These are phyloP conservation scores for Tolypocladium inflatum DNA, from an alignment of 2,329 filamentous ascomycete species.

Conservation along the genomic window DNA sequence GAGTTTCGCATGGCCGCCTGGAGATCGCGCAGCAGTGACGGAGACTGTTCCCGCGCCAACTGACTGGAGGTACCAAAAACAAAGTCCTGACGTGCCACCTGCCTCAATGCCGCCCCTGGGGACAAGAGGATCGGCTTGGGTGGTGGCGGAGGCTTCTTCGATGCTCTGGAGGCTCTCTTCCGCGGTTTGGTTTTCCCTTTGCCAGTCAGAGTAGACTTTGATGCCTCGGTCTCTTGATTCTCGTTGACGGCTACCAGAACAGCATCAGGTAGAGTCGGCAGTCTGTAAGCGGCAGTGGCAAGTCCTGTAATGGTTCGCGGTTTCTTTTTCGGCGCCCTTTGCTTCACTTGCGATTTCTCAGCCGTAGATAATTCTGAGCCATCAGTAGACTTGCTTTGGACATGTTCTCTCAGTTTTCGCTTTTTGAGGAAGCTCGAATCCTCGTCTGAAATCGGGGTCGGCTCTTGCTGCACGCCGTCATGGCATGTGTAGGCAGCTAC, in stretches of 20 bases:
- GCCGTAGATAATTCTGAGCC: conserved; percentile 11
- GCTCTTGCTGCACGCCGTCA: conserved; percentile 10
- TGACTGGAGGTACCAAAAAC: conserved; percentile 84
- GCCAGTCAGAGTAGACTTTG: conserved; percentile 11
- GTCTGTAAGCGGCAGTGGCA: conserved; percentile 60
- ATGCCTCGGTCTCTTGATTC: not conserved
- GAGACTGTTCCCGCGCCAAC: conserved; percentile 63
- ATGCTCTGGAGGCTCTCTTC: conserved; percentile 19
- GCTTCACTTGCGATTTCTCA: conserved; percentile 28
- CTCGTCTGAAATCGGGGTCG: conserved; percentile 10
- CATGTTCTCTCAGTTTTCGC: conserved; percentile 45
- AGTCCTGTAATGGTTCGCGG: conserved; percentile 68
- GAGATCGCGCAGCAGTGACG: conserved; percentile 52
- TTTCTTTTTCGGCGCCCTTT: conserved; percentile 56
- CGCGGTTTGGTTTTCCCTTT: conserved; percentile 22
- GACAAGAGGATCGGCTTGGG: conserved; percentile 52
- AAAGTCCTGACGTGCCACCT: conserved; percentile 62
- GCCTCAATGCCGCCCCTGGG: conserved; percentile 56
- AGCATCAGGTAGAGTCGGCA: conserved; percentile 20
- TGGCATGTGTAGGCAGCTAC: conserved; percentile 31
- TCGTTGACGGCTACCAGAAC: conserved; percentile 1
- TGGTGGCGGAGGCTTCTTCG: conserved; percentile 28
- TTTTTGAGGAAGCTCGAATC: conserved; percentile 35
- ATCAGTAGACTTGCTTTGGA: conserved; percentile 23
- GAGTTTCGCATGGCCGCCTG: conserved; percentile 53